Percentiles rank a stretch among this genome's conserved stretches.
Conservation (phyloP, 495 filamentous ascomycete genomes). For the Penicillium ucsense region DNA sequence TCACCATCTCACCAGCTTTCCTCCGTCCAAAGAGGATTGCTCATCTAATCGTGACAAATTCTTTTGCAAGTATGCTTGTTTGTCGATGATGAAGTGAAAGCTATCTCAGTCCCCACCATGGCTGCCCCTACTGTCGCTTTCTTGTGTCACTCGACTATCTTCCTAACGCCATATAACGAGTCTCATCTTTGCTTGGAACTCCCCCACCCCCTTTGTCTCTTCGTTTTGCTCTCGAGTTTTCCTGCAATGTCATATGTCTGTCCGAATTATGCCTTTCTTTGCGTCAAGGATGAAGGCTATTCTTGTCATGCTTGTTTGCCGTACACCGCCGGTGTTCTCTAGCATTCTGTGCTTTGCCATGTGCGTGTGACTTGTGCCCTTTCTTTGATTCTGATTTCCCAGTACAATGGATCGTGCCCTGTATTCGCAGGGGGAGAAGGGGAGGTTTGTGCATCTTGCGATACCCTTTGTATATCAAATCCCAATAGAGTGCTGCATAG, state of each 20-base stretch:
- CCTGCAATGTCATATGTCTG: neutral
- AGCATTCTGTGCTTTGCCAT: too few species aligned
- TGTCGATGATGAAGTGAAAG: slow-evolving; percentile 10
- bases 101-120: slow-evolving; percentile 12
- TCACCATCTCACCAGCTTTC: neutral
- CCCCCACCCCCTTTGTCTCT: neutral
- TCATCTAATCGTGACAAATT: neutral
- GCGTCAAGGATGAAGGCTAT: neutral
- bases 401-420: slow-evolving; percentile 23
- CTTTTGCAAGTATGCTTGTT: slow-evolving; percentile 10
- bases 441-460: slow-evolving; percentile 16
- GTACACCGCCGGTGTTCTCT: too few species aligned
- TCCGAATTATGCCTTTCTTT: neutral
- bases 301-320: slow-evolving; percentile 1
- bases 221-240: neutral
- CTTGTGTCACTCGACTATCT: slow-evolving; percentile 10
- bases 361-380: neutral
- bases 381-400: slow-evolving; percentile 4
- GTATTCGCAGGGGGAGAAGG: slow-evolving; percentile 5
- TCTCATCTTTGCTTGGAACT: slow-evolving; percentile 5
- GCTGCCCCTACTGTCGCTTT: slow-evolving; percentile 13
- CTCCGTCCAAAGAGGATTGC: too few species aligned
- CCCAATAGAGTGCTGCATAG: slow-evolving; percentile 21
- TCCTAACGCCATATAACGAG: slow-evolving; percentile 18
- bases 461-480: slow-evolving; percentile 26